These are phyloP conservation scores for Rhizopogon salebrosus DNA, from an alignment of 768 basidiomycete genomes.

Conservation along the genomic window DNA sequence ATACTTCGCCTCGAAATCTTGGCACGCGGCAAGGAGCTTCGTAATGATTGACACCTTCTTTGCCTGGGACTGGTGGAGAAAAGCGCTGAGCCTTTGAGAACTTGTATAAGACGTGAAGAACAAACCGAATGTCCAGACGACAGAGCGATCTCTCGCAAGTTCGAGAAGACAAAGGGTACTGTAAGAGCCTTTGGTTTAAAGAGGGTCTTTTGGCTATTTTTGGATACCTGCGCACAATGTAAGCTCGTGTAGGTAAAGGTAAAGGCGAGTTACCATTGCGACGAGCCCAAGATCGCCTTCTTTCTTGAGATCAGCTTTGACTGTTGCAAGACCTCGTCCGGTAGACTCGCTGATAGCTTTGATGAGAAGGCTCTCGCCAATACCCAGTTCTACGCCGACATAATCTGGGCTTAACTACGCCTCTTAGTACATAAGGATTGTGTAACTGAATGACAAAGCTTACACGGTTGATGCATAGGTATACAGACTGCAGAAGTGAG, in stretches of 20 bases:
- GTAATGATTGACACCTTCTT: constrained; percentile 96
- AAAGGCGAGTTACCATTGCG: constrained; percentile 58
- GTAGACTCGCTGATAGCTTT: constrained; percentile 96
- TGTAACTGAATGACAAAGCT: not conserved
- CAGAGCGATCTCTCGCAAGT: constrained; percentile 84
- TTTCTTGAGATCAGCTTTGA: constrained; percentile 91
- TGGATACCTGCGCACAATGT: constrained; percentile 64
- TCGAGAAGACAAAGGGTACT: constrained; percentile 84
- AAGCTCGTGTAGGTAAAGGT: not conserved
- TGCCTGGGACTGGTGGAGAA: constrained; percentile 66
- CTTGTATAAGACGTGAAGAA: not conserved
- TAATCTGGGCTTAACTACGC: constrained; percentile 89
- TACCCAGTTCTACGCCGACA: constrained; percentile 90
- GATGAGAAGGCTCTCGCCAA: constrained; percentile 89
- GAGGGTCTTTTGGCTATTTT: constrained; percentile 87
- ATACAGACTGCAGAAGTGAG: constrained; percentile 83
- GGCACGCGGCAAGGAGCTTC: constrained; percentile 87
- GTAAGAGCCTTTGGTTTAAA: constrained; percentile 94
- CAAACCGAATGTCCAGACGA: constrained; percentile 78
- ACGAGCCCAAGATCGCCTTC: constrained; percentile 95
- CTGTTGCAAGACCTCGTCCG: constrained; percentile 73
- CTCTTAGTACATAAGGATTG: constrained; percentile 1
- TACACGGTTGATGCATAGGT: constrained; percentile 95
- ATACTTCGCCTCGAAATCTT: constrained; percentile 91
- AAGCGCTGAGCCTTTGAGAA: constrained; percentile 2